phyloP scores from a whole-genome alignment of 2,329 filamentous ascomycete genomes.

The Amphichorda felina region DNA sequence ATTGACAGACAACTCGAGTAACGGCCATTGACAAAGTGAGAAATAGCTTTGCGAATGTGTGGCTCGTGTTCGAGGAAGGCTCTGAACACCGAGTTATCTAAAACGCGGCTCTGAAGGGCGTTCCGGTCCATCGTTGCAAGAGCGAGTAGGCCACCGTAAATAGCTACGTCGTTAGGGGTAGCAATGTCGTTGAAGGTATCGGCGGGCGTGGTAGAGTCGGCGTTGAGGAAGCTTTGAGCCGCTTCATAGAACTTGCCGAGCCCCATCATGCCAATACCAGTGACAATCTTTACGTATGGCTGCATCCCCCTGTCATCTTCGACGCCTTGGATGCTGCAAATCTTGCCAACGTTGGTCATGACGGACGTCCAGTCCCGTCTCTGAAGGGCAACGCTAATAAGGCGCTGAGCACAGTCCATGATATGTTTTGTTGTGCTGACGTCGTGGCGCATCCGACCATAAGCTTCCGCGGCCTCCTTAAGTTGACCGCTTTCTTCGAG shows the following conservation, averaged over 20 bases:
- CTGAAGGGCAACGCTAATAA: slow-evolving; percentile 65
- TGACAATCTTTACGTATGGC: slow-evolving; percentile 39
- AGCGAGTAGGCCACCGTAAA: slow-evolving; percentile 84
- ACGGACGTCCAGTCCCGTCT: slow-evolving; percentile 67
- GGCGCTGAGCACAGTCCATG: slow-evolving; percentile 66
- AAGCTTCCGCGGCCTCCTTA: slow-evolving; percentile 61
- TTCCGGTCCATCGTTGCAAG: slow-evolving; percentile 78
- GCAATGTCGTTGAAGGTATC: slow-evolving; percentile 58
- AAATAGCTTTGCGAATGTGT: slow-evolving; percentile 83
- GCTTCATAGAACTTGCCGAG: slow-evolving; percentile 45
- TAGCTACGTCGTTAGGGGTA: slow-evolving; percentile 77
- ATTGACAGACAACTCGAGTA: slow-evolving; percentile 78
- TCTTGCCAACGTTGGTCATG: slow-evolving; percentile 48
- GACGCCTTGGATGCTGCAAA: slow-evolving; percentile 34
- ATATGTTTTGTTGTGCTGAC: slow-evolving; percentile 77
- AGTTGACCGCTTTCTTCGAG: slow-evolving; percentile 70
- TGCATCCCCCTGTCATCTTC: slow-evolving; percentile 33
- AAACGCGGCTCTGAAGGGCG: slow-evolving; percentile 61
- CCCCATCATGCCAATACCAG: slow-evolving; percentile 37
- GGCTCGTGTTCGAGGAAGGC: slow-evolving; percentile 85
- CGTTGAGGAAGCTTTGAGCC: slow-evolving; percentile 57
- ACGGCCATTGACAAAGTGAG: slow-evolving; percentile 79
- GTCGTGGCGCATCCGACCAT: slow-evolving; percentile 79
- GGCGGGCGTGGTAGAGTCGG: slow-evolving; percentile 37
- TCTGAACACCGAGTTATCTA: slow-evolving; percentile 74